Percentiles rank a stretch among this genome's conserved stretches.
These are phyloP conservation scores for Nepenthes gracilis DNA, from an alignment of 148 eudicot genomes.

Conservation along the genomic window DNA sequence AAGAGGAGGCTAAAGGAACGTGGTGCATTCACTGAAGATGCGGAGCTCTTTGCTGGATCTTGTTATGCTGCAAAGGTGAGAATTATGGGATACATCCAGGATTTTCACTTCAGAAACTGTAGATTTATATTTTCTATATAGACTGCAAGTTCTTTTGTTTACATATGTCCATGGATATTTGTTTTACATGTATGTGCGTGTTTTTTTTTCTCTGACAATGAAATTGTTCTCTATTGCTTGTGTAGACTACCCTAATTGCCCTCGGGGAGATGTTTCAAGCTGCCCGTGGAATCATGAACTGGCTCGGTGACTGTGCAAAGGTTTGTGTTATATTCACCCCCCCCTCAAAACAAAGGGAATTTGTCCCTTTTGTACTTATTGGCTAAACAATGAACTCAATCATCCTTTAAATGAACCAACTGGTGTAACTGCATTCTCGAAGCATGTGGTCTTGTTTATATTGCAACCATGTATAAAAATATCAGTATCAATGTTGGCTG, in stretches of 20 bases:
- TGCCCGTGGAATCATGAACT: slow-evolving; percentile 88
- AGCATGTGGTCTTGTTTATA: no score
- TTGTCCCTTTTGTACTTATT: neutral
- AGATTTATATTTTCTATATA: no score
- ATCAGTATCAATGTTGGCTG: no score
- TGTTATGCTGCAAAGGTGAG: slow-evolving; percentile 92
- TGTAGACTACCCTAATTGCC: slow-evolving; percentile 73
- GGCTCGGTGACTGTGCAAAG: slow-evolving; percentile 99
- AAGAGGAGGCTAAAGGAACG: slow-evolving; percentile 91
- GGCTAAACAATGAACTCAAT: neutral
- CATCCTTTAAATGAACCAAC: no score
- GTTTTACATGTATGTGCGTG: neutral
- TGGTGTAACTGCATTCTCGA: no score
- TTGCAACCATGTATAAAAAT: no score
- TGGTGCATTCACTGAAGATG: slow-evolving; percentile 37
- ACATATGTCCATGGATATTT: neutral
- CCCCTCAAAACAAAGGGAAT: no score
- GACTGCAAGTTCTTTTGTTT: neutral
- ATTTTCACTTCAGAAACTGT: no score
- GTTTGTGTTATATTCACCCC: slow-evolving; percentile 24
- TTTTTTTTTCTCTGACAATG: neutral
- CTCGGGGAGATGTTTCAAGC: slow-evolving; percentile 94
- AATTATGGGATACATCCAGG: neutral
- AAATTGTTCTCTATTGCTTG: slow-evolving; percentile 13
- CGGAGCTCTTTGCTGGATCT: slow-evolving; percentile 68